phyloP scores from a whole-genome alignment of 2,329 filamentous ascomycete genomes.

The Pestalotiopsis sp. region DNA sequence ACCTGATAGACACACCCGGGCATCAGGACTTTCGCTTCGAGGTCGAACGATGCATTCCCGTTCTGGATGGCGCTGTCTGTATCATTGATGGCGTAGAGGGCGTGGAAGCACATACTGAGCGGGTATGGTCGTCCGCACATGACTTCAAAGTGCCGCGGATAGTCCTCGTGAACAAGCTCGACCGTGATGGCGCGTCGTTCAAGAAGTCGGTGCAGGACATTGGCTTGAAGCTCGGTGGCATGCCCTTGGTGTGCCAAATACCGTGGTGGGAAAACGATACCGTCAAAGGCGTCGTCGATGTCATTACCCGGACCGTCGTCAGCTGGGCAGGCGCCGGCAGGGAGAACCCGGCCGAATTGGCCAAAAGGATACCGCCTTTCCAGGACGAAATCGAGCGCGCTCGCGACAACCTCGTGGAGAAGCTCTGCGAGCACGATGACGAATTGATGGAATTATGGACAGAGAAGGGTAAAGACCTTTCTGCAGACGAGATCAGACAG shows the following conservation, averaged over 20 bases:
- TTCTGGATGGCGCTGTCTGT: conserved; percentile 89
- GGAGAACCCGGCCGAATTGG: conserved; percentile 37
- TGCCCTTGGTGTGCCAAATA: conserved; percentile 91
- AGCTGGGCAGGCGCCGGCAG: conserved; percentile 61
- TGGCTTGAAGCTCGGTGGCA: conserved; percentile 75
- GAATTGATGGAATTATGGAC: conserved; percentile 83
- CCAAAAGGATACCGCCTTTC: conserved; percentile 56
- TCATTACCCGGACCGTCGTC: conserved; percentile 74
- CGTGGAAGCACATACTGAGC: conserved; percentile 95
- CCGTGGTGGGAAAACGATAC: conserved; percentile 88
- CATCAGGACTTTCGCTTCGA: conserved; percentile 98
- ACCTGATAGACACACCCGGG: conserved; percentile 93
- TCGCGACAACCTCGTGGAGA: conserved; percentile 77
- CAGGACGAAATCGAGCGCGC: conserved; percentile 74
- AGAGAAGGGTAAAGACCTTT: conserved; percentile 75
- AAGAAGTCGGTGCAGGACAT: conserved; percentile 85
- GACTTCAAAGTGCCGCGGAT: conserved; percentile 83
- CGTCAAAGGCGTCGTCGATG: conserved; percentile 84
- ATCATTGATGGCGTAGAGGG: conserved; percentile 91
- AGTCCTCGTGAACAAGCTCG: conserved; percentile 83
- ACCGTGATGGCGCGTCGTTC: conserved; percentile 82
- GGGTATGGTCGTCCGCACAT: conserved; percentile 91
- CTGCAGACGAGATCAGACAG: conserved; percentile 66
- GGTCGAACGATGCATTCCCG: conserved; percentile 84
- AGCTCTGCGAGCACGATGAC: conserved; percentile 88